phyloP scores from a whole-genome alignment of 176 grass and related monocot genomes.

The Lolium perenne region DNA sequence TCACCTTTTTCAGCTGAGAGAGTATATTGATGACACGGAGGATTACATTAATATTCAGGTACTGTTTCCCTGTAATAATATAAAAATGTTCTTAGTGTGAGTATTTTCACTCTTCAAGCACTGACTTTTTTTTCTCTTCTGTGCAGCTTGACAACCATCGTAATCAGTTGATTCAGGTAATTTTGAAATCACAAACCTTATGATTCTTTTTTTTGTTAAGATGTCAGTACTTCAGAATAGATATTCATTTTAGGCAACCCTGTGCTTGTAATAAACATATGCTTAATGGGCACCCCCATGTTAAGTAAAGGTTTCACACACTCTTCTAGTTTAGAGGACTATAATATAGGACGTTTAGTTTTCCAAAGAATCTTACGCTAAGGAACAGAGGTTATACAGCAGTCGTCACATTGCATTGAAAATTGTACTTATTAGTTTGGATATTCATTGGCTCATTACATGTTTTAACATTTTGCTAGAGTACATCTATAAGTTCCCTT shows the following conservation, averaged over 20 bases:
- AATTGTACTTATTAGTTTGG: neutral
- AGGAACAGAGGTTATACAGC: too few relatives aligned
- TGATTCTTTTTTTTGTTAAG: slow-evolving; percentile 3
- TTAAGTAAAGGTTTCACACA: neutral
- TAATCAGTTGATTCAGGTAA: slow-evolving; percentile 99
- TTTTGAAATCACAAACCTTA: neutral
- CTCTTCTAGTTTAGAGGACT: neutral
- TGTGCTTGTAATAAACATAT: neutral
- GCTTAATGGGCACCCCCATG: neutral
- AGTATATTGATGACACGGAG: slow-evolving; percentile 99
- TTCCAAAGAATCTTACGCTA: too few relatives aligned
- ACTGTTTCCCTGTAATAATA: slow-evolving; percentile 3
- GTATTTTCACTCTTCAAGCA: slow-evolving; percentile 15
- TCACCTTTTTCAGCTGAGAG: slow-evolving; percentile 78
- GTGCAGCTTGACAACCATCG: slow-evolving; percentile 96
- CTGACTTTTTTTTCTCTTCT: slow-evolving; percentile 16
- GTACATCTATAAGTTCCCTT: neutral
- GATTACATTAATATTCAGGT: slow-evolving; percentile 99
- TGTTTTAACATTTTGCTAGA: neutral
- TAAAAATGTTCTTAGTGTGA: neutral
- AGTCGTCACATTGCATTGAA: neutral
- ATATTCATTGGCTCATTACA: slow-evolving; percentile 2
- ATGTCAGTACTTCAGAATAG: slow-evolving; percentile 19
- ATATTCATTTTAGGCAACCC: neutral
- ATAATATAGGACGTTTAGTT: too few relatives aligned